phyloP scores from a whole-genome alignment of 163 green algal species.

The Chlorella variabilis region DNA sequence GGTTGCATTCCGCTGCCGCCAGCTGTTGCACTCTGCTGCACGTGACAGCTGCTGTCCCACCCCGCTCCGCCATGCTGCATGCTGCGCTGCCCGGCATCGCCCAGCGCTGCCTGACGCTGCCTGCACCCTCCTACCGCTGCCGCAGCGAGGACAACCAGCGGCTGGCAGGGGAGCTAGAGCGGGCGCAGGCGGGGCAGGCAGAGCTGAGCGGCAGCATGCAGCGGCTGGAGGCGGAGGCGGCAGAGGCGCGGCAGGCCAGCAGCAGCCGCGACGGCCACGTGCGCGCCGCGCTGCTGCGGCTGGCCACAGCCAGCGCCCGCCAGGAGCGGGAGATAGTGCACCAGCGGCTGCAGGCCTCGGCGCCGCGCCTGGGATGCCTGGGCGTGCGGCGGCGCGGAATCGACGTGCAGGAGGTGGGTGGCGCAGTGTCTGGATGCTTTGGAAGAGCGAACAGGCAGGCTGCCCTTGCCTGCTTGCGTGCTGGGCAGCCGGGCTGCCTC shows the following conservation, averaged over 20 bases:
- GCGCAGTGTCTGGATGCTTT: neutral
- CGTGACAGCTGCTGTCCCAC: neutral
- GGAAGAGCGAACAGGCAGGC: neutral
- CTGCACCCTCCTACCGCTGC: too few species aligned
- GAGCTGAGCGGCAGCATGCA: constrained; percentile 13
- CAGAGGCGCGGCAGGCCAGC: neutral
- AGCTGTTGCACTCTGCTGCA: neutral
- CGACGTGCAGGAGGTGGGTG: constrained; percentile 47
- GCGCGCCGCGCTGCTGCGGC: constrained; percentile 28
- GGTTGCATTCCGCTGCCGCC: constrained; percentile 4
- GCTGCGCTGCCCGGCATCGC: too few species aligned
- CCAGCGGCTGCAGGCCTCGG: constrained; percentile 33
- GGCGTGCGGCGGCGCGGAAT: constrained; percentile 48
- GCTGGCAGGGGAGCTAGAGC: constrained; percentile 33
- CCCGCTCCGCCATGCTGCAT: neutral
- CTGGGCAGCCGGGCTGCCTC: too few species aligned
- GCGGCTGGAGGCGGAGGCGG: constrained; percentile 21
- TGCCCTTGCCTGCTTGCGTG: neutral
- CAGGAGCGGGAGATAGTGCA: constrained; percentile 34
- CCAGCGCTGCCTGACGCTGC: too few species aligned
- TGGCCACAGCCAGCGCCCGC: constrained; percentile 14
- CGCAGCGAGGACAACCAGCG: constrained; percentile 38
- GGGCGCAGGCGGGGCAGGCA: neutral
- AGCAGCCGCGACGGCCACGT: neutral
- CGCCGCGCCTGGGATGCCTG: constrained; percentile 44